phyloP scores from a whole-genome alignment of 768 basidiomycete genomes.

The Lactifluus echinatus region DNA sequence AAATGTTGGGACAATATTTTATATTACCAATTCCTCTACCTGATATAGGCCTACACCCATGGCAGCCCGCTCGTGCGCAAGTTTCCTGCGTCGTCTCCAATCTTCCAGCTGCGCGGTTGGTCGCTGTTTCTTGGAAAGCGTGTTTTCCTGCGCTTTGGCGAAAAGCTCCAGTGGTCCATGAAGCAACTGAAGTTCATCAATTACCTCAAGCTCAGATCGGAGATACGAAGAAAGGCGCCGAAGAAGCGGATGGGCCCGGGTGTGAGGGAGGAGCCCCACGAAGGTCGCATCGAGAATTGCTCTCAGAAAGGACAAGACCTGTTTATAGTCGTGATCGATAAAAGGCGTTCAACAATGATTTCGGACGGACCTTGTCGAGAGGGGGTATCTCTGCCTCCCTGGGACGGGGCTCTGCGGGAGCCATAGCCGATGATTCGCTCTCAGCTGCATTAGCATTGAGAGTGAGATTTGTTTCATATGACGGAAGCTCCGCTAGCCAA shows the following conservation, averaged over 20 bases:
- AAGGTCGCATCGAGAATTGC: conserved; percentile 65
- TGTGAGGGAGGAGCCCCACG: conserved; percentile 54
- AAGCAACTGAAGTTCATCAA: conserved; percentile 45
- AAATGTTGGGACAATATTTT: conserved; percentile 11
- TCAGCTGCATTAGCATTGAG: conserved; percentile 32
- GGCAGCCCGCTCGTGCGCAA: conserved; percentile 42
- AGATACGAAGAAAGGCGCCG: conserved; percentile 41
- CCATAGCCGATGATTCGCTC: background rate
- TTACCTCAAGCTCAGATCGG: conserved; percentile 44
- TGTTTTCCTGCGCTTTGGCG: conserved; percentile 42
- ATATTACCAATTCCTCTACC: conserved; percentile 61
- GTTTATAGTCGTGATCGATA: background rate
- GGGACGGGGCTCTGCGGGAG: conserved; percentile 21
- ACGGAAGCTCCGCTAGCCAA: conserved; percentile 38
- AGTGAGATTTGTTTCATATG: conserved; percentile 23
- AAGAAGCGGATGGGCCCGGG: conserved; percentile 48
- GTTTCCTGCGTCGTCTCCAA: conserved; percentile 36
- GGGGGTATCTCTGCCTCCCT: conserved; percentile 29
- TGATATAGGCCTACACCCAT: conserved; percentile 58
- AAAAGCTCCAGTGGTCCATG: conserved; percentile 59
- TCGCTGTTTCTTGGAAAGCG: conserved; percentile 33
- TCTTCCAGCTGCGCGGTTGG: conserved; percentile 22
- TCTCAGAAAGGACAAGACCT: conserved; percentile 57
- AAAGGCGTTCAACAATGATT: conserved; percentile 17
- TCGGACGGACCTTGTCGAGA: conserved; percentile 10